These are phyloP conservation scores for Monilinia polystroma DNA, from an alignment of 2,329 filamentous ascomycete genomes.

Conservation along the genomic window DNA sequence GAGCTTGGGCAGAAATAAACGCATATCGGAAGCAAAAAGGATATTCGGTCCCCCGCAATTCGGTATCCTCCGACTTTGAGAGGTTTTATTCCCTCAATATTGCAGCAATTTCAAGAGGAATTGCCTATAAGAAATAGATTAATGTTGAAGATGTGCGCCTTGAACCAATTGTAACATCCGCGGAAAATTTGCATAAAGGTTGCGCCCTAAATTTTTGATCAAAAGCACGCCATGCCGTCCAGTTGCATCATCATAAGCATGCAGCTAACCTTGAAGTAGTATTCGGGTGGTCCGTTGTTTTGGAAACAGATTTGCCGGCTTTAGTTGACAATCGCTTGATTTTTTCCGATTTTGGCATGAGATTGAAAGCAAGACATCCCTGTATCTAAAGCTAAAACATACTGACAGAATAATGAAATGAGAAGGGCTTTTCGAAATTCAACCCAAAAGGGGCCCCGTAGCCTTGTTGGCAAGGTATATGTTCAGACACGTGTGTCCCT, in stretches of 20 bases:
- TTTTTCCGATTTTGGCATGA: neutral
- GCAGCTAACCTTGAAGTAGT: neutral
- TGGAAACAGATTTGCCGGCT: neutral
- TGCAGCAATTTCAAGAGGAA: neutral
- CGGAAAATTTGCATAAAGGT: neutral
- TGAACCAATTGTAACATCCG: neutral
- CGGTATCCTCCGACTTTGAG: neutral
- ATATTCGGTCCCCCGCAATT: neutral
- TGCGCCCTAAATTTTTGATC: neutral
- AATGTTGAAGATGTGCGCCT: neutral
- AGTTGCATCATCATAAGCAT: constrained; percentile 8
- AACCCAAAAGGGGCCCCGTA: neutral
- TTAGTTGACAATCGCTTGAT: neutral
- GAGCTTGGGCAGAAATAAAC: neutral
- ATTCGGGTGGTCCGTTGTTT: constrained; percentile 9
- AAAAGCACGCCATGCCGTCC: neutral
- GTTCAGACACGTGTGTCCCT: neutral
- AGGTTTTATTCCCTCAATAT: neutral
- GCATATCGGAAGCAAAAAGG: neutral
- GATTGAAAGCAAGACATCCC: neutral
- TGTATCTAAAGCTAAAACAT: neutral
- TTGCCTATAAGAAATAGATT: neutral
- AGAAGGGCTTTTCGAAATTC: neutral
- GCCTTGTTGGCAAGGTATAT: neutral
- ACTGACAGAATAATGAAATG: neutral